These are phyloP conservation scores for Lachnellula suecica DNA, from an alignment of 2,329 filamentous ascomycete species.

Conservation along the genomic window DNA sequence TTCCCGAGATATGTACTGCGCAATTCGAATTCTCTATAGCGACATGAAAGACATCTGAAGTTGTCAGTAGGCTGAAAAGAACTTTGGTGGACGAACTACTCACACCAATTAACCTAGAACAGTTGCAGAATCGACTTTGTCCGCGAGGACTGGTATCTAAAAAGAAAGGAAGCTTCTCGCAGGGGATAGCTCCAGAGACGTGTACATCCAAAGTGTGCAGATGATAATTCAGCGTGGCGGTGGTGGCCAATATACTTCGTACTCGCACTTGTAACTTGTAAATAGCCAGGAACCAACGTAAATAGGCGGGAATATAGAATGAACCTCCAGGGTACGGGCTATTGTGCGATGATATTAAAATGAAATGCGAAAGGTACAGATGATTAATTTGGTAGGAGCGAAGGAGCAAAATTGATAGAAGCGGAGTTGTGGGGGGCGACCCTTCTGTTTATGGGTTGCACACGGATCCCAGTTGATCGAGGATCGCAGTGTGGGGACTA, in stretches of 20 bases:
- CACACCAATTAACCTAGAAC: slow-evolving; percentile 15
- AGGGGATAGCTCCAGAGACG: slow-evolving; percentile 8
- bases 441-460: slow-evolving; percentile 20
- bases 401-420: slow-evolving; percentile 15
- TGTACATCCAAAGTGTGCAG: slow-evolving; percentile 13
- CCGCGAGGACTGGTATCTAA: slow-evolving; percentile 27
- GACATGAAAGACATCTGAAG: slow-evolving; percentile 16
- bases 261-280: slow-evolving; percentile 27
- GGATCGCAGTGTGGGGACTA: slow-evolving; percentile 25
- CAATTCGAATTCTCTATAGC: slow-evolving; percentile 11
- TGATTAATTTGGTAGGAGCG: slow-evolving; percentile 16
- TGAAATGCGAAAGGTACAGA: slow-evolving; percentile 7
- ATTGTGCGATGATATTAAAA: slow-evolving; percentile 19
- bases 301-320: slow-evolving; percentile 18
- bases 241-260: slow-evolving; percentile 22
- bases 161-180: slow-evolving; percentile 13
- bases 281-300: slow-evolving; percentile 10
- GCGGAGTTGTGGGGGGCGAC: slow-evolving; percentile 14
- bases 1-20: slow-evolving; percentile 18
- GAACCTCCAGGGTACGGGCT: slow-evolving; percentile 29
- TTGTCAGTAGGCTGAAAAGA: slow-evolving; percentile 11
- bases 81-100: slow-evolving; percentile 10
- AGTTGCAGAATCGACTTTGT: slow-evolving; percentile 10
- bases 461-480: slow-evolving; percentile 15
- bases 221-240: slow-evolving; percentile 15